Percentiles rank a stretch among this genome's conserved stretches.
Conservation (phyloP, 305 asterid genomes). For the Rubia tinctorum region DNA sequence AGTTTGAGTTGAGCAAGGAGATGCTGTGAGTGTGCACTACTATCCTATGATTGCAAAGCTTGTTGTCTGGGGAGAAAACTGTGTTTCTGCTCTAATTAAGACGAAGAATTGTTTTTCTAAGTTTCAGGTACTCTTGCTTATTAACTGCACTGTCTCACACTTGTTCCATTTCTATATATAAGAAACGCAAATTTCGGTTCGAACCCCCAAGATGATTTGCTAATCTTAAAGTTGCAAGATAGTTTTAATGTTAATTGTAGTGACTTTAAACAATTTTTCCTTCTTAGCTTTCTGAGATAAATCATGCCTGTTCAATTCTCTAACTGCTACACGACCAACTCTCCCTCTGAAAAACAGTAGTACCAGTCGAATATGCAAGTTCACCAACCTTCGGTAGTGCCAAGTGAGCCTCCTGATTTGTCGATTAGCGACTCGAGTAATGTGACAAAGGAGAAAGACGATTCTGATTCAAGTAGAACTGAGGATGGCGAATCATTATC, state of each 20-base stretch:
- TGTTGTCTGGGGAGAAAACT: conserved; percentile 96
- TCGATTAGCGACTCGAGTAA: conserved; percentile 30
- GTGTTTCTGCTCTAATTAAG: conserved; percentile 71
- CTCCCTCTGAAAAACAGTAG: background rate
- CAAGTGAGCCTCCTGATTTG: conserved; percentile 3
- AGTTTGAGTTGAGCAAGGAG: conserved; percentile 98
- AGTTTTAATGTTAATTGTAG: no score
- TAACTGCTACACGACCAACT: background rate
- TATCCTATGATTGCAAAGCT: conserved; percentile 98
- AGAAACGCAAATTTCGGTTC: no score
- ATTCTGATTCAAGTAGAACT: conserved; percentile 29
- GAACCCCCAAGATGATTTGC: no score
- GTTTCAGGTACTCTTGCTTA: no score
- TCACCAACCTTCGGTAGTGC: no score
- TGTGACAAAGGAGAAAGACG: conserved; percentile 41
- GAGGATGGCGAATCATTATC: conserved; percentile 44
- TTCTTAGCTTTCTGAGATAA: background rate
- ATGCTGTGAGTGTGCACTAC: conserved; percentile 93
- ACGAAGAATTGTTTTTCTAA: conserved; percentile 74
- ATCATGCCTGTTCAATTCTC: background rate
- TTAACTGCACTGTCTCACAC: no score
- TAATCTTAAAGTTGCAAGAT: no score
- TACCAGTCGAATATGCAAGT: no score
- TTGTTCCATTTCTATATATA: no score
- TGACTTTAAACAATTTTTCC: background rate